A percentile compares a stretch with the other conserved stretches of the same genome.
Evolutionary conservation across 495 filamentous ascomycete genomes (phyloP).

Genomic region (Schizothecium vesticola): DNA sequence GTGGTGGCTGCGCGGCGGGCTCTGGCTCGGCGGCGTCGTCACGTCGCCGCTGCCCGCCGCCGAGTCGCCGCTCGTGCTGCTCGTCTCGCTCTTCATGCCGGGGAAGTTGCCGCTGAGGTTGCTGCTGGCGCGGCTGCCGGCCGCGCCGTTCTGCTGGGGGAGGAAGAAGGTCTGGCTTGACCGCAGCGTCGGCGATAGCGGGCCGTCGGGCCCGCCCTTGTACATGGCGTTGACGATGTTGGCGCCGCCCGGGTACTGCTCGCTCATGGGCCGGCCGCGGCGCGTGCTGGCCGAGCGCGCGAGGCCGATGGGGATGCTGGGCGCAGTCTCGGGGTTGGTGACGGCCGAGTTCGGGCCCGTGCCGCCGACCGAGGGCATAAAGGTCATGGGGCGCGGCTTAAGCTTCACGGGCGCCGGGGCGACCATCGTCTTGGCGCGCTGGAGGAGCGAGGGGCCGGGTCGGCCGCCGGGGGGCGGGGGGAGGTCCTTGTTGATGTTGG

Average conservation of each 20-base stretch:
- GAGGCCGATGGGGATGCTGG: slow-evolving; percentile 67
- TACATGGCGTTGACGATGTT: slow-evolving; percentile 81
- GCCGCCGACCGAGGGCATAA: slow-evolving; percentile 47
- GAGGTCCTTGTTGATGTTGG: slow-evolving; percentile 73
- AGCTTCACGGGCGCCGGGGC: slow-evolving; percentile 38
- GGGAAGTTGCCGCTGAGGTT: slow-evolving; percentile 51
- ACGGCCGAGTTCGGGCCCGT: slow-evolving; percentile 32
- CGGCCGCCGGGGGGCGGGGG: slow-evolving; percentile 65
- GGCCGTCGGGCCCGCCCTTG: slow-evolving; percentile 52
- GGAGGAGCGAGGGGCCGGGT: slow-evolving; percentile 55
- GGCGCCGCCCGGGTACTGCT: slow-evolving; percentile 62
- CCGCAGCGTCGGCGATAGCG: slow-evolving; percentile 51
- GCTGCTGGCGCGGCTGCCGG: slow-evolving; percentile 35
- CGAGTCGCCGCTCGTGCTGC: slow-evolving; percentile 58
- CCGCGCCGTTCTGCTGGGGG: slow-evolving; percentile 23
- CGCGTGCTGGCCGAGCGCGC: slow-evolving; percentile 59
- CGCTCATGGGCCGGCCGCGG: slow-evolving; percentile 57
- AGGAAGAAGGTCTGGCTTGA: slow-evolving; percentile 43
- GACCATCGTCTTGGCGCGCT: slow-evolving; percentile 73
- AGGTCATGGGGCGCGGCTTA: slow-evolving; percentile 57
- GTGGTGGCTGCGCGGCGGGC: slow-evolving; percentile 43
- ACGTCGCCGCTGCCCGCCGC: slow-evolving; percentile 47
- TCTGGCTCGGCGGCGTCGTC: slow-evolving; percentile 50
- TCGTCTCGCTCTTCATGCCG: slow-evolving; percentile 52
- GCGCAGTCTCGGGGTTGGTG: slow-evolving; percentile 72